These are phyloP conservation scores for Cladosporium sp. DNA, from an alignment of 2,329 filamentous ascomycete genomes.

Conservation along the genomic window DNA sequence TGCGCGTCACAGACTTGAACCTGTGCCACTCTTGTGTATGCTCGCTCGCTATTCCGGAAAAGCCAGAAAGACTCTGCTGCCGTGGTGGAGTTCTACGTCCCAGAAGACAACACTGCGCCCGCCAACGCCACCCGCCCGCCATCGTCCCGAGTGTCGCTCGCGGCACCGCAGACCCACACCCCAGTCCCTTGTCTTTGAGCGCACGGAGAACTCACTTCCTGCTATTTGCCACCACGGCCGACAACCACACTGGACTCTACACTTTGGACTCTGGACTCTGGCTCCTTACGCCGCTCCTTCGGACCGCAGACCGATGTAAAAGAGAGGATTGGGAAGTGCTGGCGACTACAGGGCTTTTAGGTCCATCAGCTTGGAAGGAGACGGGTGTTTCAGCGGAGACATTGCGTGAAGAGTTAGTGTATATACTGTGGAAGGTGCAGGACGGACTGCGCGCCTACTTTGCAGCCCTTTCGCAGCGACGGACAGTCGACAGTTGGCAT, in stretches of 20 bases:
- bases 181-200: constrained; percentile 8
- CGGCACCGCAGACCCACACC: constrained; percentile 8
- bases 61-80: neutral
- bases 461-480: neutral
- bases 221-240: neutral
- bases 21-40: neutral
- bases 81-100: no score
- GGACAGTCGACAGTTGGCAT: neutral
- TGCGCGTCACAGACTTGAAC: neutral
- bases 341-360: constrained; percentile 25
- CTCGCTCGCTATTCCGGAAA: neutral
- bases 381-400: neutral
- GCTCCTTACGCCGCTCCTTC: neutral
- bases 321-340: neutral
- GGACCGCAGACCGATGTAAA: constrained; percentile 4
- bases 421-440: neutral
- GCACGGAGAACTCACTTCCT: constrained; percentile 2
- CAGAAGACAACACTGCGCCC: neutral
- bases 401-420: neutral
- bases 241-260: neutral
- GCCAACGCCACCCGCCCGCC: constrained; percentile 4
- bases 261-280: neutral
- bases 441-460: neutral
- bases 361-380: constrained; percentile 12
- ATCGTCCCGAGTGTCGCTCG: neutral